Conservation (phyloP, 208 protist species). For the Strigomonas oncopelti region DNA sequence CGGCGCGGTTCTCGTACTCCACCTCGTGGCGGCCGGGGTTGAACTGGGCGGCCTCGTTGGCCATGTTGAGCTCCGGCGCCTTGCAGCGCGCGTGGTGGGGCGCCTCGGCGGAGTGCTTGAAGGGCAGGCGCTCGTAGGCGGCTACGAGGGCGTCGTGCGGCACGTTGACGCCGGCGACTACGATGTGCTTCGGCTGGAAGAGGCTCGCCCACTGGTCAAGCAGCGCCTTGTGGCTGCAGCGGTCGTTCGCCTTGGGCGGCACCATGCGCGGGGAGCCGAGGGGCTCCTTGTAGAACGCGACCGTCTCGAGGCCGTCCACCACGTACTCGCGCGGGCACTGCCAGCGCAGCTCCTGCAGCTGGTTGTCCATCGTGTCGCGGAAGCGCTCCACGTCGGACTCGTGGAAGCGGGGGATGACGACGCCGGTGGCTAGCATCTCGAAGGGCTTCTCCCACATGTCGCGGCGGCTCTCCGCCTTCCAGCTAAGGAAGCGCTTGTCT, state of each 20-base stretch:
- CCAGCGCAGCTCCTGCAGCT: constrained; percentile 75
- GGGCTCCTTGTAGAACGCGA: constrained; percentile 89
- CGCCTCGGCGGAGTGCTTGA: constrained; percentile 65
- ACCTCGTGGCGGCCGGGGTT: constrained; percentile 55
- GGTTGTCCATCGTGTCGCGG: constrained; percentile 86
- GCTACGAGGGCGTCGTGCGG: constrained; percentile 73
- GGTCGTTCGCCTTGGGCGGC: constrained; percentile 63
- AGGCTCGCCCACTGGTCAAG: constrained; percentile 70
- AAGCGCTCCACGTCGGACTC: constrained; percentile 82
- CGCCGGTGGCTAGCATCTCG: constrained; percentile 67
- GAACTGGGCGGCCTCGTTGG: constrained; percentile 72
- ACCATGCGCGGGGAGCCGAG: constrained; percentile 75
- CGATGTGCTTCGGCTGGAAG: constrained; percentile 65
- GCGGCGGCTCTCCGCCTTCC: constrained; percentile 71
- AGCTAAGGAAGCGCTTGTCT: constrained; percentile 65
- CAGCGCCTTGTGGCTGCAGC: constrained; percentile 66
- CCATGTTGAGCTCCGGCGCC: constrained; percentile 32
- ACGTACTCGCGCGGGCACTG: constrained; percentile 71
- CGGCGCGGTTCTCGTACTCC: constrained; percentile 63
- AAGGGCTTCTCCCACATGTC: constrained; percentile 81
- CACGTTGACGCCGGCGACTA: constrained; percentile 77
- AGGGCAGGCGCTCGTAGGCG: constrained; percentile 74
- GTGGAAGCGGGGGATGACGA: constrained; percentile 77
- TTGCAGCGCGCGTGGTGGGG: constrained; percentile 54
- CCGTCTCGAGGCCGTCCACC: constrained; percentile 71